Conservation (phyloP, 306 rosid species). For the Pueraria montana region DNA sequence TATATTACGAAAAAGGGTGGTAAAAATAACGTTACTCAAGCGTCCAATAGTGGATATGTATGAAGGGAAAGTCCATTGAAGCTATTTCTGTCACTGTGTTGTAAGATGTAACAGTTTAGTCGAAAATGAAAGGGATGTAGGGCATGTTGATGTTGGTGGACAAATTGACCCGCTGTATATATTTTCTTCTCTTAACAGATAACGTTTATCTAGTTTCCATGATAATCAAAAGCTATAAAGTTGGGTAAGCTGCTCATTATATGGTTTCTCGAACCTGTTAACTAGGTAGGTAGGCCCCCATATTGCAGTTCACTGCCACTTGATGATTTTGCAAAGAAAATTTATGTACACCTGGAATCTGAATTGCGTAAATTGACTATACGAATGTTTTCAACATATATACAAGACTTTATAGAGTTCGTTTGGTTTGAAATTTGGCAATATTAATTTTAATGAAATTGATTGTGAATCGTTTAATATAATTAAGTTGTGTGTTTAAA, state of each 20-base stretch:
- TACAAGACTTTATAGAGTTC: neutral
- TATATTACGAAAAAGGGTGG: neutral
- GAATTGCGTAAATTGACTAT: neutral
- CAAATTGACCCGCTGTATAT: slow-evolving; percentile 46
- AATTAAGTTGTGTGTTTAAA: neutral
- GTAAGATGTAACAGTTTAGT: slow-evolving; percentile 36
- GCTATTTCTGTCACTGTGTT: slow-evolving; percentile 11
- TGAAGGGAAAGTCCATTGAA: slow-evolving; percentile 10
- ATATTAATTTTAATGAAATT: neutral
- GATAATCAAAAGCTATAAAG: slow-evolving; percentile 27
- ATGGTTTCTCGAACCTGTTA: neutral
- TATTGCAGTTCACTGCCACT: neutral
- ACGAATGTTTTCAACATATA: neutral
- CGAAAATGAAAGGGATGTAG: slow-evolving; percentile 52
- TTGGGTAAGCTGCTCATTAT: neutral
- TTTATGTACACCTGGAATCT: neutral
- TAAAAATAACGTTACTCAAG: neutral
- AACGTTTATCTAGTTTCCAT: slow-evolving; percentile 38
- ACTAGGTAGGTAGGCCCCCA: neutral
- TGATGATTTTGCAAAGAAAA: neutral
- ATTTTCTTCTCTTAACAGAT: slow-evolving; percentile 37
- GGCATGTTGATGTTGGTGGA: slow-evolving; percentile 49
- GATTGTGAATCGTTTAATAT: neutral
- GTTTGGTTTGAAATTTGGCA: neutral
- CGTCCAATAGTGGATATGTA: slow-evolving; percentile 45